Percentiles rank a stretch among this genome's conserved stretches.
These are phyloP conservation scores for Santalum album DNA, from an alignment of 164 flowering plant genomes.

Conservation along the genomic window DNA sequence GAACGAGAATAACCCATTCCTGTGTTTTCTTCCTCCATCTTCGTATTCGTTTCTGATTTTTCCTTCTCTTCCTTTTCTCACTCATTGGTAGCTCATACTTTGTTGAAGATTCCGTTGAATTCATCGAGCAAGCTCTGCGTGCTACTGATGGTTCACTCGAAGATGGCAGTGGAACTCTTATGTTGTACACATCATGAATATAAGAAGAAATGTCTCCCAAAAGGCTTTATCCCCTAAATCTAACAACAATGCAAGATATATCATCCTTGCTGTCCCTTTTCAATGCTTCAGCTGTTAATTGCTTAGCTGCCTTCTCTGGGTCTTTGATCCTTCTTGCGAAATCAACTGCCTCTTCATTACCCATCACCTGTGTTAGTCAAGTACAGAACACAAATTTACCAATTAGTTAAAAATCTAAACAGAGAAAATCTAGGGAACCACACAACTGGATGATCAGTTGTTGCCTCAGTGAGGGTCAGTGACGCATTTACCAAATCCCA, in stretches of 20 bases:
- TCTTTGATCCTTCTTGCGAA: conserved; percentile 9
- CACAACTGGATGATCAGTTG: too few species aligned
- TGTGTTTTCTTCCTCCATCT: too few species aligned
- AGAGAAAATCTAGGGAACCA: too few species aligned
- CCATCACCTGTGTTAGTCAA: background rate
- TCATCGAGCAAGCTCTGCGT: background rate
- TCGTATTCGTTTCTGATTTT: background rate
- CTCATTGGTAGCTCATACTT: background rate
- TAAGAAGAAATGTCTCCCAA: background rate
- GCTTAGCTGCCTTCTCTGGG: conserved; percentile 16
- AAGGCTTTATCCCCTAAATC: conserved; percentile 5
- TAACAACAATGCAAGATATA: conserved; percentile 16
- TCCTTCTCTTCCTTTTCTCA: background rate
- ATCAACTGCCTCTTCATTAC: conserved; percentile 15
- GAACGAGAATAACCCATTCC: background rate
- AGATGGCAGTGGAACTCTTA: background rate
- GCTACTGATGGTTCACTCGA: background rate
- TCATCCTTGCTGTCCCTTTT: conserved; percentile 15
- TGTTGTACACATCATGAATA: background rate
- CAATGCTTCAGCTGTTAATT: conserved; percentile 13
- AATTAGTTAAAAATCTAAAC: too few species aligned
- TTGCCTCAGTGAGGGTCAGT: too few species aligned
- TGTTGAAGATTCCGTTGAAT: background rate
- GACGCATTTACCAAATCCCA: too few species aligned
- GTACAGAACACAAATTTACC: background rate